Evolutionary conservation across 2,329 filamentous ascomycete species (phyloP).

Genomic region (Botryotinia convoluta): DNA sequence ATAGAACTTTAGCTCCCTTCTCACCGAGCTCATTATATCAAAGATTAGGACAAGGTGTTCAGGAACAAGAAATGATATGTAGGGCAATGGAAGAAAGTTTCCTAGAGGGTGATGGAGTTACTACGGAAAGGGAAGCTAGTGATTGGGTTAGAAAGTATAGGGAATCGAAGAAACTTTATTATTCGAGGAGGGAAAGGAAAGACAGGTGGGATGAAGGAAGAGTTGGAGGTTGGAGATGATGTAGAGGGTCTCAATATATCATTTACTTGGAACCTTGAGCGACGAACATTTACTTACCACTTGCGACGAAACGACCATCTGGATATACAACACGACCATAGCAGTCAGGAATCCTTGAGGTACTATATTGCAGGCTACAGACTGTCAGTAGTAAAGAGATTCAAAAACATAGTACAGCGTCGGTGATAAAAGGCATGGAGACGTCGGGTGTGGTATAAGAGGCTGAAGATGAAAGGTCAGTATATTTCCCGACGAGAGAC

Average conservation of each 20-base stretch:
- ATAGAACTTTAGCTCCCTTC: slow-evolving; percentile 78
- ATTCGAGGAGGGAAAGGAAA: slow-evolving; percentile 80
- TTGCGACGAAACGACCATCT: not conserved
- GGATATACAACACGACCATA: not conserved
- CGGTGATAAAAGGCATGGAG: not conserved
- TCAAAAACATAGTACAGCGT: not conserved
- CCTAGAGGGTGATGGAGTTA: slow-evolving; percentile 53
- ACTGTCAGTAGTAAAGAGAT: not conserved
- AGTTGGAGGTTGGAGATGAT: slow-evolving; percentile 86
- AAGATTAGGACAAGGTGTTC: slow-evolving; percentile 69
- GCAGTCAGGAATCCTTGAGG: not conserved
- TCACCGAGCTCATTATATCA: slow-evolving; percentile 85
- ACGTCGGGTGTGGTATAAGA: not conserved
- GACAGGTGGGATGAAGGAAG: slow-evolving; percentile 94
- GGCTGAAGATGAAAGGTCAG: not conserved
- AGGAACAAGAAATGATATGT: slow-evolving; percentile 80
- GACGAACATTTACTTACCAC: slow-evolving; percentile 25
- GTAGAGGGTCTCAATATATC: slow-evolving; percentile 36
- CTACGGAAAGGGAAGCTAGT: slow-evolving; percentile 74
- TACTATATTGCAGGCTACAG: not conserved
- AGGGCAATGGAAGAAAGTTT: slow-evolving; percentile 90
- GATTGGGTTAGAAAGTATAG: slow-evolving; percentile 84
- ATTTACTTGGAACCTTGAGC: not conserved
- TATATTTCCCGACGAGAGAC: not conserved
- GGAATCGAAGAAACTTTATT: slow-evolving; percentile 75